phyloP scores from a whole-genome alignment of 768 basidiomycete genomes.

The Boletus coccyginus region DNA sequence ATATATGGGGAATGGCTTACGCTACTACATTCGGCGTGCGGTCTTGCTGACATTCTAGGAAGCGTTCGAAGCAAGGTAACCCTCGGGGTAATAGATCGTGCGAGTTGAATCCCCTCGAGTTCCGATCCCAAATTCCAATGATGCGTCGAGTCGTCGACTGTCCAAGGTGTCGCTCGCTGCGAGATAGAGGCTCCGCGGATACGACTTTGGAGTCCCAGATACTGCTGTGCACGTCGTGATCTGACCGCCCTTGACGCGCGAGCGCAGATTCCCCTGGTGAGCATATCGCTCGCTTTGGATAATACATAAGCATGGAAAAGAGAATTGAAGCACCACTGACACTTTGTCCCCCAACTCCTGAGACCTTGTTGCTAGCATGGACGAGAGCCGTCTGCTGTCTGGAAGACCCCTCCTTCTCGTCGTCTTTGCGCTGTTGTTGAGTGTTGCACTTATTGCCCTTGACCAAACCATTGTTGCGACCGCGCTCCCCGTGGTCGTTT shows the following conservation, averaged over 20 bases:
- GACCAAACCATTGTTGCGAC: slow-evolving; percentile 52
- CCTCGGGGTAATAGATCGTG: background rate
- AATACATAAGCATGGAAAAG: no score
- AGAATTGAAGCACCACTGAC: background rate
- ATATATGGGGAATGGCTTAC: no score
- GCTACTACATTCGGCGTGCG: background rate
- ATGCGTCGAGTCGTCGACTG: background rate
- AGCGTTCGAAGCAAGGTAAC: background rate
- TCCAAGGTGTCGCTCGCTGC: background rate
- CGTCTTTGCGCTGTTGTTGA: slow-evolving; percentile 7
- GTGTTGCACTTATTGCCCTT: slow-evolving; percentile 9
- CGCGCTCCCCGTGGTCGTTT: slow-evolving; percentile 44
- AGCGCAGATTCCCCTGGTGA: background rate
- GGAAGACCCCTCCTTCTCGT: slow-evolving; percentile 2
- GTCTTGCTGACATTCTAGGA: background rate
- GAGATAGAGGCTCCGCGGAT: background rate
- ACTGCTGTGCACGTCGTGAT: no score
- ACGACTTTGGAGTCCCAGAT: no score
- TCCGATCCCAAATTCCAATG: no score
- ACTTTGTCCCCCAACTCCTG: background rate
- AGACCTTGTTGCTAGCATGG: background rate
- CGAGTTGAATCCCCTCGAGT: background rate
- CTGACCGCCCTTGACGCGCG: background rate
- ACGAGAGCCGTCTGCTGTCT: slow-evolving; percentile 4
- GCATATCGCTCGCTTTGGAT: no score